phyloP scores from a whole-genome alignment of 2,329 filamentous ascomycete genomes.

The Phyllosticta paracitricarpa region DNA sequence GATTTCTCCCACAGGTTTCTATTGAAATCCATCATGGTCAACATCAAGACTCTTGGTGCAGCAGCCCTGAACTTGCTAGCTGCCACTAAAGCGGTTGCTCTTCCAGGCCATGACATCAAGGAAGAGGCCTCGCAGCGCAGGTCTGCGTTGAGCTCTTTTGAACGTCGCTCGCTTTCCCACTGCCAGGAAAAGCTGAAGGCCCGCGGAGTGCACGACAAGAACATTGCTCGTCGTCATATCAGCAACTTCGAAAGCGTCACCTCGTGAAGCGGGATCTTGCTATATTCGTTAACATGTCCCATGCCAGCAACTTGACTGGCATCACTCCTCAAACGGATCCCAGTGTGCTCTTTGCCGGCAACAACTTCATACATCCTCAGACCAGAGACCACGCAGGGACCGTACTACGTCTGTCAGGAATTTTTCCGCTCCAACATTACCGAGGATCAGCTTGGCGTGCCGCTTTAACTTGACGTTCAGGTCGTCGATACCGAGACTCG shows the following conservation, averaged over 20 bases:
- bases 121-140: slow-evolving; percentile 27
- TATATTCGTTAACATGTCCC: slow-evolving; percentile 15
- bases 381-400: slow-evolving; percentile 24
- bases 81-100: slow-evolving; percentile 22
- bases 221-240: slow-evolving; percentile 32
- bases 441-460: slow-evolving; percentile 40
- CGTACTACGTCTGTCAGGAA: slow-evolving; percentile 29
- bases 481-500: slow-evolving; percentile 46
- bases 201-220: slow-evolving; percentile 31
- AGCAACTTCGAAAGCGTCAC: slow-evolving; percentile 28
- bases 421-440: slow-evolving; percentile 39
- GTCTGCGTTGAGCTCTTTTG: slow-evolving; percentile 19
- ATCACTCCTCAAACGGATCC: slow-evolving; percentile 21
- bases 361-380: slow-evolving; percentile 25
- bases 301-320: slow-evolving; percentile 21
- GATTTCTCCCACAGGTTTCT: neutral
- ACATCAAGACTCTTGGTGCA: slow-evolving; percentile 14
- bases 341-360: slow-evolving; percentile 21
- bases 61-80: slow-evolving; percentile 16
- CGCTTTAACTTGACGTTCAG: slow-evolving; percentile 42
- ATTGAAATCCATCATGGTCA: neutral
- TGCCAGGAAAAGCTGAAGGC: slow-evolving; percentile 32
- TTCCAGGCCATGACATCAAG: slow-evolving; percentile 29
- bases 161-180: slow-evolving; percentile 19
- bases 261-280: slow-evolving; percentile 15